Evolutionary conservation across 2,329 filamentous ascomycete genomes (phyloP), one percentile per base, ranked within the genome.

Genomic region (Zarea fungicola): DNA sequence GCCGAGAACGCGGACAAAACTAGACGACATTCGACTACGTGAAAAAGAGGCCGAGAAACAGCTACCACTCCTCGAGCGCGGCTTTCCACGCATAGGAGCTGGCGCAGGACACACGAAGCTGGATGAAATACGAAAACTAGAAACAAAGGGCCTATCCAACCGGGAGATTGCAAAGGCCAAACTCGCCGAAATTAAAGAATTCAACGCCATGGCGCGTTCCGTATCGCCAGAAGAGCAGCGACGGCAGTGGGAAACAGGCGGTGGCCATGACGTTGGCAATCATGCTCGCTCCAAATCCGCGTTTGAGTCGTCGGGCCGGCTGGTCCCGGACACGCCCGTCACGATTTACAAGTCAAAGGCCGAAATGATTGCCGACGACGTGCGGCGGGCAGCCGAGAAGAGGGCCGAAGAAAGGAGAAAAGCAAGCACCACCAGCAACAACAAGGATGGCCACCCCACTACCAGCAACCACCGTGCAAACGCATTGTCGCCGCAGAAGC

Each of bases 131-230:
- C 63, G 67, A 31, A 64, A 66, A 37, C 64, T 66, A 19, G 74
- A 77, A 56, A 64, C 63, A 40, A 65, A 70, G 25, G 68, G 67
- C 3, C 55, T 74, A 22, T 74, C 77, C 5, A 73, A 63, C 48
- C 67, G 72, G 44, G 70, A 71, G 2, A 60, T 77, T 14, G 72
- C 77, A n/a, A 68, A 69, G 6, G 71, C 73, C 46, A 68, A 70
- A 26, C 62, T 81, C 3, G 76, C 74, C 28, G 77, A 79, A 59
- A 78, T 79, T 48, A 68, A 72, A 32, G 73, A 77, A 47, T 67
- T 63, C 49, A 78, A 80, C 56, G 69, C 71, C 29, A 64, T 67
- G 53, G 68, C 70, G 7, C 63, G 67, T 42, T 71, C 71, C 9
- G 59, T 67, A 6, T 75, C 72, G 1, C 71, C 74, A 13, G 71